Evolutionary conservation across 1,139 yeast genomes (phyloP), one percentile per base, ranked within the genome.

Genomic region (Pichia sp.): DNA sequence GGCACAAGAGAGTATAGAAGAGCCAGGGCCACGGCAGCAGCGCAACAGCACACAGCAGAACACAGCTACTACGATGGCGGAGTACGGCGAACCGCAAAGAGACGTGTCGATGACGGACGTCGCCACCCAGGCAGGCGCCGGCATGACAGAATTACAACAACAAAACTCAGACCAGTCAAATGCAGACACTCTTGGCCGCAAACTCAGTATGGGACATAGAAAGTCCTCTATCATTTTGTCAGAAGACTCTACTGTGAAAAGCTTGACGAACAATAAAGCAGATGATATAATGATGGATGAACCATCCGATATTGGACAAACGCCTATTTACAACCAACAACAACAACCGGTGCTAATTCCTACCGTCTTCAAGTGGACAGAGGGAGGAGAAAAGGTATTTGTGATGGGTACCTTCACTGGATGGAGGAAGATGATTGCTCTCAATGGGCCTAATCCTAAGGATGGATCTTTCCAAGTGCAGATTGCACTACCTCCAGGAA

Each of bases 351-450:
- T 56, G 5, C 42, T 79, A 27, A 69, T 85, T 26, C 86, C 94
- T 0, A 81, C 88, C 1, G 87, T 82, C 40, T 80, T 91, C 37
- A 77, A 76, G 48, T 91, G 98, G 98, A 79, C 78, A 16, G 96
- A 88, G 59, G 96, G 96, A 11, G 97, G 97, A 42, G 74, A 74
- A 35, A 84, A 84, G 52, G 97, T 91, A 1, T 80, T 77, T 48
- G 85, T 91, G 16, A 91, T 95, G 40, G 98, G 98, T 33, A 83
- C 96, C 2, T 91, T 91, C 59, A 87, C 97, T 1, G 91, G 93
- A 30, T 91, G 98, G 98, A 69, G 96, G 46, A 88, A 86, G 59
- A 84, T 86, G 76, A 84, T 91, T 47, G 80, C 86, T 45, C 64
- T 91, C 48, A 57, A 56, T 32, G 61, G 61, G 0, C 60, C 60